Conservation (phyloP, 352 stramenopile genomes). For the Phytophthora nicotianae region DNA sequence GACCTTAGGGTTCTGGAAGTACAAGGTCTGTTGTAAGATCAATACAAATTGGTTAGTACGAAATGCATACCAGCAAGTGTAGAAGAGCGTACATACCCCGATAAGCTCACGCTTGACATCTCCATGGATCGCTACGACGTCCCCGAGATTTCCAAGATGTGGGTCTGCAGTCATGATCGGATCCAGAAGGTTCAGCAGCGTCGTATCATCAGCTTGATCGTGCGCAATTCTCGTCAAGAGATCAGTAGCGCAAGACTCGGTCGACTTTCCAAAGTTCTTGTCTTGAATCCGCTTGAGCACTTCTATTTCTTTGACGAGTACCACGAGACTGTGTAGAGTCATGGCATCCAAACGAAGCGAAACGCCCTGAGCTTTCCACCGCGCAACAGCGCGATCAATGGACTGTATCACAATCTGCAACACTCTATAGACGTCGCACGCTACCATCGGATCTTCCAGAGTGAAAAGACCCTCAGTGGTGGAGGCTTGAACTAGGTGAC, state of each 20-base stretch:
- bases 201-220: conserved; percentile 31
- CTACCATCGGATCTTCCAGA: conserved; percentile 26
- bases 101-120: conserved; percentile 53
- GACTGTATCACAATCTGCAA: conserved; percentile 39
- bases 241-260: background rate
- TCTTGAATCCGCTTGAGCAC: conserved; percentile 37
- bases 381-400: conserved; percentile 22
- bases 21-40: conserved; percentile 45
- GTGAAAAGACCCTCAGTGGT: conserved; percentile 22
- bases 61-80: background rate
- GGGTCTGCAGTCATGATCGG: conserved; percentile 47
- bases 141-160: conserved; percentile 35
- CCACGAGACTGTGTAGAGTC: conserved; percentile 44
- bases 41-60: conserved; percentile 10
- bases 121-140: conserved; percentile 32
- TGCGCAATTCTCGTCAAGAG: conserved; percentile 36
- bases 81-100: conserved; percentile 39
- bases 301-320: conserved; percentile 54
- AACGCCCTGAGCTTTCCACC: conserved; percentile 32
- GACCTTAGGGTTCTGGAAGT: conserved; percentile 63
- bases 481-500: conserved; percentile 35
- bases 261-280: background rate
- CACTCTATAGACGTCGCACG: conserved; percentile 31
- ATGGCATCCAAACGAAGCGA: conserved; percentile 45
- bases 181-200: conserved; percentile 51